phyloP scores from a whole-genome alignment of 257 asterid species.

The Capsicum baccatum region DNA sequence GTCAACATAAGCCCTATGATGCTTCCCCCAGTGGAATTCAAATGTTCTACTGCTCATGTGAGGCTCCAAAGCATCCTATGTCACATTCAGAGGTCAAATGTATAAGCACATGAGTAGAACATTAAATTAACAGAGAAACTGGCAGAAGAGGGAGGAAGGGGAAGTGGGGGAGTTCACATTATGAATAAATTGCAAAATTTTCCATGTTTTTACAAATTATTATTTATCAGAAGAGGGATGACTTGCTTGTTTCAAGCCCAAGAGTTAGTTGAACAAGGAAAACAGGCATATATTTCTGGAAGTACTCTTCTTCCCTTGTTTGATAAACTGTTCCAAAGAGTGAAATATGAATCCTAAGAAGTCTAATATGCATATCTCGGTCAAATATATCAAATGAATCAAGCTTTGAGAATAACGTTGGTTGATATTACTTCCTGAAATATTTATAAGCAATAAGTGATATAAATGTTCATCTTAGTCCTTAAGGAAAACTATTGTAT shows the following conservation, averaged over 20 bases:
- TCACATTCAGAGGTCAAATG: neutral
- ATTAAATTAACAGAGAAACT: neutral
- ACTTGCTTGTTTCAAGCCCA: neutral
- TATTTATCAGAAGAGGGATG: neutral
- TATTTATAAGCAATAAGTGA: neutral
- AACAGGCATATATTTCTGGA: neutral
- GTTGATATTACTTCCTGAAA: neutral
- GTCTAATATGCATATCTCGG: neutral
- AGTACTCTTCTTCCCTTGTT: neutral
- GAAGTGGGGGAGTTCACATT: neutral
- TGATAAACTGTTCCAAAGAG: neutral
- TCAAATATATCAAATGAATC: neutral
- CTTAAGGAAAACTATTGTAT: neutral
- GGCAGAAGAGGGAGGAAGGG: neutral
- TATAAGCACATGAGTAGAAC: neutral
- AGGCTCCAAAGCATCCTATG: constrained; percentile 89
- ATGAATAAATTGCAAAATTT: neutral
- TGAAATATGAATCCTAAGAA: neutral
- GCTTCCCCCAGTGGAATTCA: constrained; percentile 98
- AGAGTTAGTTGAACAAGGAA: neutral
- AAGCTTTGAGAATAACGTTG: neutral
- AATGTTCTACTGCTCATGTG: constrained; percentile 84
- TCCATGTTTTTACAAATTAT: neutral
- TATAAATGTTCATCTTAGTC: neutral
- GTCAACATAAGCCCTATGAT: constrained; percentile 84